Percentiles rank a stretch among this genome's conserved stretches.
Conservation (phyloP, 345 rosid species). For the Hypericum perforatum region DNA sequence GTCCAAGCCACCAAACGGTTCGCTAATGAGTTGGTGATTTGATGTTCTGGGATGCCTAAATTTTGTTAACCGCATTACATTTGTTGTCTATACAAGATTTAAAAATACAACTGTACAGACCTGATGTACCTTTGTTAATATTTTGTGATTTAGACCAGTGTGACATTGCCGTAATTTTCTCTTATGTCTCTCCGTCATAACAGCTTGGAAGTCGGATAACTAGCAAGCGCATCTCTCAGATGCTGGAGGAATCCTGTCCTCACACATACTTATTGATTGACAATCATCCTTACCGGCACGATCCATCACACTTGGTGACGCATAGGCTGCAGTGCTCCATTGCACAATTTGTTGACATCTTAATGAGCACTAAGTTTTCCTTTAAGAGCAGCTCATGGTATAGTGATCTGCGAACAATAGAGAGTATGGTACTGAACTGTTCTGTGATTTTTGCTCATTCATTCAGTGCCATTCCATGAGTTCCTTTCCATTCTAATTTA, state of each 20-base stretch:
- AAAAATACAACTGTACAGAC: no score
- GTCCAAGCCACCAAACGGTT: no score
- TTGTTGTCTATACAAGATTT: no score
- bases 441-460: no score
- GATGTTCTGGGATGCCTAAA: no score
- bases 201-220: slow-evolving; percentile 92
- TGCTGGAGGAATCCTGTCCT: slow-evolving; percentile 67
- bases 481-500: slow-evolving; percentile 7
- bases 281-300: slow-evolving; percentile 75
- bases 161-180: no score
- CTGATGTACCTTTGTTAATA: no score
- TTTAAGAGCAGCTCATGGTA: slow-evolving; percentile 34
- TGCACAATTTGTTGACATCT: slow-evolving; percentile 44
- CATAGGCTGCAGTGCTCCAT: slow-evolving; percentile 76
- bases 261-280: slow-evolving; percentile 70
- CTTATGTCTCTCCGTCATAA: slow-evolving; percentile 1
- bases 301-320: slow-evolving; percentile 84
- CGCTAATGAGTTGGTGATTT: no score
- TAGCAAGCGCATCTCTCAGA: slow-evolving; percentile 68
- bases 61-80: no score
- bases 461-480: slow-evolving; percentile 14
- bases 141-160: no score
- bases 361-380: slow-evolving; percentile 39
- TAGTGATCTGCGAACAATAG: slow-evolving; percentile 38
- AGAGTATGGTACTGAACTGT: slow-evolving; percentile 39